These are phyloP conservation scores for Helianthus tuberosus DNA, from an alignment of 129 eudicot genomes.

Conservation along the genomic window DNA sequence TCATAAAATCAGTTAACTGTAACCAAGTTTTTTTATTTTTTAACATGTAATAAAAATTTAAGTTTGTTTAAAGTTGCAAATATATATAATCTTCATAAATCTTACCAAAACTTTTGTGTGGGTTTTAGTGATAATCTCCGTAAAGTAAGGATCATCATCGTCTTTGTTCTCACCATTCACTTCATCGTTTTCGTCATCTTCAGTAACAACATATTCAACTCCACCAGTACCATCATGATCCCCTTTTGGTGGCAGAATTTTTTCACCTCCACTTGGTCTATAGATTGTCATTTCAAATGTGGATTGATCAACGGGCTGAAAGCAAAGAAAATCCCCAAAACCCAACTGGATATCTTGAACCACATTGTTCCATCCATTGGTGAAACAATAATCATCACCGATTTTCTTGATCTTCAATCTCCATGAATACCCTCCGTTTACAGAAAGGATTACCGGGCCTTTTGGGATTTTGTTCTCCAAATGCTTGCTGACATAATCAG, in stretches of 20 bases:
- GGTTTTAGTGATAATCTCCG: neutral
- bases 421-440: neutral
- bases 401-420: neutral
- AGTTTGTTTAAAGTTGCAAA: neutral
- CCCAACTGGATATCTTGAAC: neutral
- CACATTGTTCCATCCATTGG: neutral
- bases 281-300: neutral
- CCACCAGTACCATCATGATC: neutral
- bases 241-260: neutral
- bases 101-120: slow-evolving; percentile 8
- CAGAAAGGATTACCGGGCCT: neutral
- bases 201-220: neutral
- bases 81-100: neutral
- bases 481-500: neutral
- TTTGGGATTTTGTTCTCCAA: neutral
- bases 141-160: neutral
- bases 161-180: neutral
- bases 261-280: neutral
- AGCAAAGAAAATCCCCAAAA: neutral
- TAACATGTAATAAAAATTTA: neutral
- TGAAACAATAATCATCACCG: neutral
- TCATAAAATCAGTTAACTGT: neutral
- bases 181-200: neutral
- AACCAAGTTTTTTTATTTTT: neutral
- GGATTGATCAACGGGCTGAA: neutral